phyloP scores from a whole-genome alignment of 2,329 filamentous ascomycete species.

The Diaporthe australafricana region DNA sequence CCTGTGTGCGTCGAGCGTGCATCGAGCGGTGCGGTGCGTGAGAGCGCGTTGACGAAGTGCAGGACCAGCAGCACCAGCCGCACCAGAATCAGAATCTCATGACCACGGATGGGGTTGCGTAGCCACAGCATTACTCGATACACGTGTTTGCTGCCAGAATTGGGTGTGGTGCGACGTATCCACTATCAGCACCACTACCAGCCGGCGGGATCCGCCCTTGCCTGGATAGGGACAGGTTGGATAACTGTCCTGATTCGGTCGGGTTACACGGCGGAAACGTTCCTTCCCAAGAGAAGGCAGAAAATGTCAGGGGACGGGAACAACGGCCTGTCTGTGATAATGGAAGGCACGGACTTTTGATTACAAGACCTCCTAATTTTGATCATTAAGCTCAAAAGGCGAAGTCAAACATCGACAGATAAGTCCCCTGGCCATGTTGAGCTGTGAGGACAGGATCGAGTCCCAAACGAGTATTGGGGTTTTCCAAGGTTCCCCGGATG shows the following conservation, averaged over 20 bases:
- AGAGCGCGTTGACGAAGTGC: too few species aligned
- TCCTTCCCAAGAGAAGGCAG: not conserved
- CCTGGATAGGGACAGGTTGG: not conserved
- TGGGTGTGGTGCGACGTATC: slow-evolving; percentile 8
- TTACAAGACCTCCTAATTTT: not conserved
- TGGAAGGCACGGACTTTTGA: not conserved
- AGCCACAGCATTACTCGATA: slow-evolving; percentile 15
- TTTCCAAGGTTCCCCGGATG: too few species aligned
- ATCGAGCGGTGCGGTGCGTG: too few species aligned
- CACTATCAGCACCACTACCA: not conserved
- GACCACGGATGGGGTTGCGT: slow-evolving; percentile 15
- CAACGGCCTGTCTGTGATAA: not conserved
- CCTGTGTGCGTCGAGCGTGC: not conserved
- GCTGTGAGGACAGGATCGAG: too few species aligned
- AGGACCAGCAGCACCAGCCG: not conserved
- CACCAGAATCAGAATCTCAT: not conserved
- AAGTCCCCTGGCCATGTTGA: not conserved
- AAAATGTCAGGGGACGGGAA: too few species aligned
- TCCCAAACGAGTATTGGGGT: not conserved
- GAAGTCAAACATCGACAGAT: not conserved
- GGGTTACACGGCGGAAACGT: slow-evolving; percentile 16
- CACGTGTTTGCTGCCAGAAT: slow-evolving; percentile 3
- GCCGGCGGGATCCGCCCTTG: not conserved
- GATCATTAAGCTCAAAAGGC: too few species aligned
- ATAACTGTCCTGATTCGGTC: slow-evolving; percentile 14